phyloP scores from a whole-genome alignment of 179 eudicot genomes.

The Silene vulgaris region DNA sequence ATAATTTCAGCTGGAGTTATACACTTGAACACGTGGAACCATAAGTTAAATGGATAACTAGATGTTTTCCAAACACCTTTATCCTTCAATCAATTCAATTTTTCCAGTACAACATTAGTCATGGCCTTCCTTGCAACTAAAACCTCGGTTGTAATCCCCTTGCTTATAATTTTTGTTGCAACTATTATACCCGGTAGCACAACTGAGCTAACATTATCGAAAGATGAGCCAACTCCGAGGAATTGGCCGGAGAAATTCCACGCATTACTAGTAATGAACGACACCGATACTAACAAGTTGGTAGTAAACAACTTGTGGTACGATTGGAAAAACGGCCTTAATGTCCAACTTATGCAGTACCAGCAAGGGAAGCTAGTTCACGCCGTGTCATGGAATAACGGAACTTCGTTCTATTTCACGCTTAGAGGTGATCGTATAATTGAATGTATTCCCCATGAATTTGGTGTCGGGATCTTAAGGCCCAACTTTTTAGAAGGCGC shows the following conservation, averaged over 20 bases:
- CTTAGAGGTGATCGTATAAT: neutral
- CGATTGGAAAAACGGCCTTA: conserved; percentile 16
- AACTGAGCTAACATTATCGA: neutral
- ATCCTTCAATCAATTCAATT: too few species aligned
- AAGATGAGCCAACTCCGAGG: conserved; percentile 6
- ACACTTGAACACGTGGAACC: too few species aligned
- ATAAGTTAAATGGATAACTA: too few species aligned
- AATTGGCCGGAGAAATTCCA: conserved; percentile 20
- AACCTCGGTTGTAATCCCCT: neutral
- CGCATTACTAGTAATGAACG: conserved; percentile 14
- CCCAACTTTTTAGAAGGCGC: conserved; percentile 14
- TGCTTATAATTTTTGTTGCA: neutral
- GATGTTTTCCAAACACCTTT: too few species aligned
- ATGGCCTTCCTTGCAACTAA: neutral
- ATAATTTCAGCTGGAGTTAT: too few species aligned
- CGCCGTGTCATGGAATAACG: conserved; percentile 18
- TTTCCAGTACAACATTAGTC: neutral
- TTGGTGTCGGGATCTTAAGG: conserved; percentile 15
- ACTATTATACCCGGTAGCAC: too few species aligned
- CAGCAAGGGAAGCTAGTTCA: conserved; percentile 16
- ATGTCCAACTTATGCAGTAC: conserved; percentile 15
- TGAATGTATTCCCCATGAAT: neutral
- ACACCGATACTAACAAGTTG: neutral
- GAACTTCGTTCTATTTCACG: conserved; percentile 19
- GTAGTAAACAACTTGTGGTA: conserved; percentile 12